Evolutionary conservation across 768 basidiomycete genomes (phyloP), one percentile per base, ranked within the genome.

Genomic region (Lyophyllum semitale): DNA sequence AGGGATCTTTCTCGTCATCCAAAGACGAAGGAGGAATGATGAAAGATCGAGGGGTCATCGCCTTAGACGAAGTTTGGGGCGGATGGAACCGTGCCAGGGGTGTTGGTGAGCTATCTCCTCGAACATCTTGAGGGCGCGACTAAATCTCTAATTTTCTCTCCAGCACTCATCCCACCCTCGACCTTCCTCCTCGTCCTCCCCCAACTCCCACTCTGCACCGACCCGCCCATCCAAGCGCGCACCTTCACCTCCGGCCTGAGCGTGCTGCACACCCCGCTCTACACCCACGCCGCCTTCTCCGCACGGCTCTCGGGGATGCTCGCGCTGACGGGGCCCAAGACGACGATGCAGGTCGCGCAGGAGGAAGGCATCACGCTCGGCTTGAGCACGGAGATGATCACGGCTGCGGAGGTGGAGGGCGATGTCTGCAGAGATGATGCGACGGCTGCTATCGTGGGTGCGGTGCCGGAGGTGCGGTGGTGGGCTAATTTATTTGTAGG

Each of bases 61-160:
- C 88, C 0, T 71, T 97, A 25, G 95, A 98, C 66, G 95, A 96
- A 71, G 90, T 90, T 0, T 98, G 95, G 95, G 92, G 92, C 25
- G 85, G 89, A 1, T 97, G 95, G 95, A 96, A 95, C 66, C 85
- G 95, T 54, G 94, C 93, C 6, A 75, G 95, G 60, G 95, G 95
- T 46, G 89, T 96, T 51, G 89, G 94, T 93, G 68, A 68, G 88
- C 64, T 23, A 67, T 20, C 8, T 20, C 3, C 37, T 15, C 15
- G n/a, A n/a, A 38, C 17, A n/a, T 9, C 5, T 35, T 13, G 33
- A 9, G 13, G 3, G 5, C 37, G 37, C 9, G 37, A 18, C 37
- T n/a, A n/a, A n/a, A n/a, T 18, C 9, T 26, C 25, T 38, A 52
- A 43, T 32, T 51, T 54, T 27, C 27, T 52, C 42, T 22, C 25